Conservation (phyloP, 768 basidiomycete species). For the Tylopilus sp. region DNA sequence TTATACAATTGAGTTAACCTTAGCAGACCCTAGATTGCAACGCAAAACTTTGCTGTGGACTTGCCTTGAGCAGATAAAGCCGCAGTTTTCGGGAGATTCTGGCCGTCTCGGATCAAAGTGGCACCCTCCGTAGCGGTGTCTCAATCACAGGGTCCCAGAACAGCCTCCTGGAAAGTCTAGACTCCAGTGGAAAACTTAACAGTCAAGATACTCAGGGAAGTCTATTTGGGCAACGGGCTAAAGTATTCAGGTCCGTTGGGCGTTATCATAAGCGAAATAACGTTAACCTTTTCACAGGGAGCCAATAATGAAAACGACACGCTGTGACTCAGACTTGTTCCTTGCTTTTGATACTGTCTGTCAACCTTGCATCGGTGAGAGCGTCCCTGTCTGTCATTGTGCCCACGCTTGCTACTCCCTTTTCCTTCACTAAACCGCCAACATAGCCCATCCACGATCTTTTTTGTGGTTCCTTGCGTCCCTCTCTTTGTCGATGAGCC, state of each 20-base stretch:
- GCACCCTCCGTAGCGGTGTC: neutral
- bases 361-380: neutral
- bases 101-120: slow-evolving; percentile 8
- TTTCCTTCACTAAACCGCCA: neutral
- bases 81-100: neutral
- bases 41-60: too few species aligned
- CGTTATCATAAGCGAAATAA: slow-evolving; percentile 8
- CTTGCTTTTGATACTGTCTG: slow-evolving; percentile 6
- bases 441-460: slow-evolving; percentile 1
- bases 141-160: neutral
- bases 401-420: neutral
- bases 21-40: too few species aligned
- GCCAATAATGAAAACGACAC: slow-evolving; percentile 1
- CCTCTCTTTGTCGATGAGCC: slow-evolving; percentile 8
- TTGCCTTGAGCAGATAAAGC: neutral
- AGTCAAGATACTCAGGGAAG: neutral
- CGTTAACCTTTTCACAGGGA: slow-evolving; percentile 13
- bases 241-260: neutral
- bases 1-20: too few species aligned
- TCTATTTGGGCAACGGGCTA: neutral
- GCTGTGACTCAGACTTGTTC: neutral
- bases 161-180: neutral
- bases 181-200: neutral
- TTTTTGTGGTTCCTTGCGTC: neutral
- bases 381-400: slow-evolving; percentile 7